phyloP scores from a whole-genome alignment of 139 green algal genomes.

The Microglena sp. region DNA sequence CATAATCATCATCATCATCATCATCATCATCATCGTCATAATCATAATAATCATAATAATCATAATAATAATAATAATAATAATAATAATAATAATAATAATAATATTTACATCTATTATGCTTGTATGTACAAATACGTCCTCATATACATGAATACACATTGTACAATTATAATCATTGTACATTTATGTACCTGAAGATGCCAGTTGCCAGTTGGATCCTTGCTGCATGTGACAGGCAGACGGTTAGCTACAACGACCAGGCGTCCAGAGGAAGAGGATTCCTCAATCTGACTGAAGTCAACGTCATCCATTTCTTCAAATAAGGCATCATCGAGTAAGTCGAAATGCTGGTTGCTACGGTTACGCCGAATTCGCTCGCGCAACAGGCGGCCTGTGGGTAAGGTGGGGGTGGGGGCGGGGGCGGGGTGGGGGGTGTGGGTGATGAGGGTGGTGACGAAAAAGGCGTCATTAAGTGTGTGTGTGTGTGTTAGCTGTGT shows the following conservation, averaged over 20 bases:
- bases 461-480: no score
- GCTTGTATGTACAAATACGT: neutral
- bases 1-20: no score
- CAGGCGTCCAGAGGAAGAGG: conserved; percentile 59
- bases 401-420: neutral
- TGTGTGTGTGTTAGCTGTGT: no score
- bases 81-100: no score
- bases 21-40: no score
- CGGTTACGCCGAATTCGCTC: conserved; percentile 68
- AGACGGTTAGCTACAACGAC: conserved; percentile 95
- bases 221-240: conserved; percentile 73
- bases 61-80: no score
- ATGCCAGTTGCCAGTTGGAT: conserved; percentile 63
- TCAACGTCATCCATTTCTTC: neutral
- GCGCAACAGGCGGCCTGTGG: conserved; percentile 65
- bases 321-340: neutral
- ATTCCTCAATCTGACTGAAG: neutral
- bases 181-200: conserved; percentile 68
- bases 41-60: no score
- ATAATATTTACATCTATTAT: no score
- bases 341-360: conserved; percentile 44
- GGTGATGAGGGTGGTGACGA: no score
- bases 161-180: no score
- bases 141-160: neutral
- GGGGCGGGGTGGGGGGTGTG: no score